These are phyloP conservation scores for Lactarius tabidus DNA, from an alignment of 768 basidiomycete genomes.

Conservation along the genomic window DNA sequence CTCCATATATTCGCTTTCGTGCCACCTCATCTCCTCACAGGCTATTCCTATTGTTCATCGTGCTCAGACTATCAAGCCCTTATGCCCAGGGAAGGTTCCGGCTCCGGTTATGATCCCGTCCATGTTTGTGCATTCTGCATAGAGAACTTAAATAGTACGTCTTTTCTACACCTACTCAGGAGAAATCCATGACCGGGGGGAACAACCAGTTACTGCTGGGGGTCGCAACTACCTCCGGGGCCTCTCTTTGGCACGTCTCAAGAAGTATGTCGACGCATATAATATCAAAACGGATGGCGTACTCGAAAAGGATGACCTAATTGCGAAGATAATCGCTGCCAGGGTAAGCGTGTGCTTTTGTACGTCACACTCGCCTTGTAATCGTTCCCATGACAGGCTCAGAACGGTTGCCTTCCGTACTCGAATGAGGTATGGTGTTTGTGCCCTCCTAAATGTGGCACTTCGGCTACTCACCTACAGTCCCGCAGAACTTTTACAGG, in stretches of 20 bases:
- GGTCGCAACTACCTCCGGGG: constrained; percentile 52
- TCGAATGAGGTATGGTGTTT: constrained; percentile 49
- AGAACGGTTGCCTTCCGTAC: constrained; percentile 57
- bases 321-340: constrained; percentile 53
- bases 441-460: not conserved
- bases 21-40: constrained; percentile 35
- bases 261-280: constrained; percentile 67
- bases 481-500: constrained; percentile 51
- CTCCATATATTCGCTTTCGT: constrained; percentile 1
- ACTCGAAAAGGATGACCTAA: constrained; percentile 75
- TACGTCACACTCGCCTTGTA: not conserved
- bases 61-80: constrained; percentile 76
- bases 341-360: constrained; percentile 40
- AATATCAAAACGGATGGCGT: constrained; percentile 57
- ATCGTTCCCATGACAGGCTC: constrained; percentile 36
- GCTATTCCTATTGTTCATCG: constrained; percentile 65
- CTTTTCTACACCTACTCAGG: not conserved
- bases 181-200: constrained; percentile 9
- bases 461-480: constrained; percentile 1
- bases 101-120: constrained; percentile 58
- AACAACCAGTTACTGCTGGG: constrained; percentile 59
- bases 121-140: constrained; percentile 73
- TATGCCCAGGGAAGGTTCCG: constrained; percentile 56
- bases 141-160: constrained; percentile 58
- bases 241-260: constrained; percentile 56